Conservation (phyloP, 2,329 filamentous ascomycete genomes). For the Immersiporthe knoxdaviesiana region DNA sequence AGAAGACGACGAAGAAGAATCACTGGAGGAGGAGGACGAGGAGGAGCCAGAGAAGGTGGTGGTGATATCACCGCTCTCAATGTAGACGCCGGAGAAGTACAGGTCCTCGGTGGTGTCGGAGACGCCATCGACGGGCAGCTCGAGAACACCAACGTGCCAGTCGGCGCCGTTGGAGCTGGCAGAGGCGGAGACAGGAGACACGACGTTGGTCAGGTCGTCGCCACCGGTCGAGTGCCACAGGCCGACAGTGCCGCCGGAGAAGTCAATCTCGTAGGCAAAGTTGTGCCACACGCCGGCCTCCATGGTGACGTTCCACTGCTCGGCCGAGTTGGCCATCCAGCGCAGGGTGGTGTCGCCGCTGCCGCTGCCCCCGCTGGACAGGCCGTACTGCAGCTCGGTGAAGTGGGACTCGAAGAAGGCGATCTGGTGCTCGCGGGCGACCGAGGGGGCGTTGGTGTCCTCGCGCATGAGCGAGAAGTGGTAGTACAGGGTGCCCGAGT, state of each 20-base stretch:
- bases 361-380: conserved; percentile 47
- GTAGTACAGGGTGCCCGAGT: conserved; percentile 65
- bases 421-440: conserved; percentile 65
- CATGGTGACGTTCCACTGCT: conserved; percentile 63
- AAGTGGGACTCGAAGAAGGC: conserved; percentile 67
- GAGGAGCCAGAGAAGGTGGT: conserved; percentile 29
- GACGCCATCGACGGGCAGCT: conserved; percentile 58
- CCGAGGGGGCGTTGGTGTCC: conserved; percentile 58
- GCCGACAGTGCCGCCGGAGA: conserved; percentile 59
- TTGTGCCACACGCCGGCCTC: conserved; percentile 70
- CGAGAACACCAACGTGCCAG: conserved; percentile 70
- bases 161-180: conserved; percentile 67
- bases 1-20: conserved; percentile 18
- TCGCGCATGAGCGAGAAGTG: conserved; percentile 66
- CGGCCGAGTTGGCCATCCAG: conserved; percentile 61
- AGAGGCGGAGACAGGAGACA: conserved; percentile 58
- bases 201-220: conserved; percentile 56
- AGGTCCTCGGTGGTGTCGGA: conserved; percentile 61
- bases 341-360: conserved; percentile 54
- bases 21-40: not conserved
- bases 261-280: conserved; percentile 72
- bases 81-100: conserved; percentile 70
- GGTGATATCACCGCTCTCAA: conserved; percentile 55
- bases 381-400: conserved; percentile 70
- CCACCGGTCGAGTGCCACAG: conserved; percentile 69